phyloP scores from a whole-genome alignment of 345 rosid genomes.

The Abelmoschus esculentus region DNA sequence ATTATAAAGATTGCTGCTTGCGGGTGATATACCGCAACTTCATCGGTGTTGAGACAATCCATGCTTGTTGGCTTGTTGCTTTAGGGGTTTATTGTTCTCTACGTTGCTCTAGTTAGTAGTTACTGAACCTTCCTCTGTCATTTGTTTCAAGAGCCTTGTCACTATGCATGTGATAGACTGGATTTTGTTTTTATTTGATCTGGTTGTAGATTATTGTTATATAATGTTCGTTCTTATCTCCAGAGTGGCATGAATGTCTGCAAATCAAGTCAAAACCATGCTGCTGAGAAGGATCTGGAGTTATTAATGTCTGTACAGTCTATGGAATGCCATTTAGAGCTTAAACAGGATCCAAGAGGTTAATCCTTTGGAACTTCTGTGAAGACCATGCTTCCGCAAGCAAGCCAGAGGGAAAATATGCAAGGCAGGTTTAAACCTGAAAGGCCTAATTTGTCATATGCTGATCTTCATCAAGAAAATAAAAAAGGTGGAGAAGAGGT shows the following conservation, averaged over 20 bases:
- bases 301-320: slow-evolving; percentile 12
- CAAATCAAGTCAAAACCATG: slow-evolving; percentile 7
- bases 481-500: slow-evolving; percentile 31
- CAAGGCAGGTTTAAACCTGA: slow-evolving; percentile 35
- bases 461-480: slow-evolving; percentile 43
- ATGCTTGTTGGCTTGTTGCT: not conserved
- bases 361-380: slow-evolving; percentile 24
- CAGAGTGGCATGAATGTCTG: slow-evolving; percentile 10
- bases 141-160: not conserved
- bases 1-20: not conserved
- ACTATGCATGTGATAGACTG: not conserved
- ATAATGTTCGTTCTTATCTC: not conserved
- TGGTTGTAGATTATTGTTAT: slow-evolving; percentile 2
- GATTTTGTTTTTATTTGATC: not conserved
- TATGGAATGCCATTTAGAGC: slow-evolving; percentile 38
- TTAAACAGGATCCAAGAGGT: slow-evolving; percentile 25
- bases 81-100: not conserved
- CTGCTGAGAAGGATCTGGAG: slow-evolving; percentile 6
- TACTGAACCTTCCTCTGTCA: not conserved
- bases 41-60: not conserved
- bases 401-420: slow-evolving; percentile 23
- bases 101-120: not conserved
- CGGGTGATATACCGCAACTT: not conserved
- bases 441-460: slow-evolving; percentile 33
- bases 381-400: slow-evolving; percentile 20